Evolutionary conservation across 495 filamentous ascomycete genomes (phyloP).

Genomic region (Penicillium arizonense): DNA sequence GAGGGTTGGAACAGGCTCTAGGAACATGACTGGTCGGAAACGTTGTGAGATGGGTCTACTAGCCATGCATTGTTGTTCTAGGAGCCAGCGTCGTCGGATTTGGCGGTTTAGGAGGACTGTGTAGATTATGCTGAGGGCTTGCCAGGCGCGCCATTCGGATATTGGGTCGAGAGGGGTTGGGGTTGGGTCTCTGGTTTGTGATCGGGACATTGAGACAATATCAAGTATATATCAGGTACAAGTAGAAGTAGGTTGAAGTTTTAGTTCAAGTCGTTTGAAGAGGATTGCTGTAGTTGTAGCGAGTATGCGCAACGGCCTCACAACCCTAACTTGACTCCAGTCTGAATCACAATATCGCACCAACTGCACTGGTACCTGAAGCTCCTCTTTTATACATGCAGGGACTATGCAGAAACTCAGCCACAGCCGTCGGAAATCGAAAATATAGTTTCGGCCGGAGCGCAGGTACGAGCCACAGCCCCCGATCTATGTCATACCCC

Average conservation of each 20-base stretch:
- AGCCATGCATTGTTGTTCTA: constrained; percentile 23
- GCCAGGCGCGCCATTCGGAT: constrained; percentile 26
- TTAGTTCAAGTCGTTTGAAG: too few species aligned
- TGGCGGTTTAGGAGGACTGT: constrained; percentile 26
- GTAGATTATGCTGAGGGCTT: constrained; percentile 23
- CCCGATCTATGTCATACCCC: too few species aligned
- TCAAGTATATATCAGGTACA: neutral
- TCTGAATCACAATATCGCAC: too few species aligned
- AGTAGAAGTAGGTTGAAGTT: too few species aligned
- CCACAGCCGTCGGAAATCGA: too few species aligned
- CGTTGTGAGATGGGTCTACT: constrained; percentile 10
- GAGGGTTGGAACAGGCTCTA: constrained; percentile 19
- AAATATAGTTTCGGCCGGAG: too few species aligned
- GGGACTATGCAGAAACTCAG: too few species aligned
- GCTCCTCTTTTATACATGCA: too few species aligned
- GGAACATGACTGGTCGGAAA: constrained; percentile 21
- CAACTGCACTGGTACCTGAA: too few species aligned
- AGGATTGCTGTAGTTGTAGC: neutral
- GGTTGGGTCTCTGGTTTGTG: neutral
- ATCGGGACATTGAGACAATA: neutral
- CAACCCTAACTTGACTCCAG: too few species aligned
- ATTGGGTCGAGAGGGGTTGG: constrained; percentile 15
- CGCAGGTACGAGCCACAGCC: too few species aligned
- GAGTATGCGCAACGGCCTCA: neutral
- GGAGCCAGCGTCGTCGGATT: constrained; percentile 23